phyloP scores from a whole-genome alignment of 139 green algal genomes.

The Tetradesmus obliquus region DNA sequence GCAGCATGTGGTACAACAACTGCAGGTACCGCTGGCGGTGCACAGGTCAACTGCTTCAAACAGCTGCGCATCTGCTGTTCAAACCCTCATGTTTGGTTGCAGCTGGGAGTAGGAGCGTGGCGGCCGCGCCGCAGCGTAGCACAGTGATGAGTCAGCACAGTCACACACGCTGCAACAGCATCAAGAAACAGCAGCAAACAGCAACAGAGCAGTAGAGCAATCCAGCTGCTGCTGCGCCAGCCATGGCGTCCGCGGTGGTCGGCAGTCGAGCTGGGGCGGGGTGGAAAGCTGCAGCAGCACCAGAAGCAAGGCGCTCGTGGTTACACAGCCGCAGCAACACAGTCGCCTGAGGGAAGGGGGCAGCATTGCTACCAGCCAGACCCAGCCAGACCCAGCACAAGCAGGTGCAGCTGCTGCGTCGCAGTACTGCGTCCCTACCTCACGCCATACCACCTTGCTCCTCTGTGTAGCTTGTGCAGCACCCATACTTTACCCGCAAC shows the following conservation, averaged over 20 bases:
- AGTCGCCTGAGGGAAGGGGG: too few species aligned
- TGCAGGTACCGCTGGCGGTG: background rate
- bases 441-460: too few species aligned
- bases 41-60: background rate
- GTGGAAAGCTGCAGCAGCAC: background rate
- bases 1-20: too few species aligned
- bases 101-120: too few species aligned
- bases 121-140: background rate
- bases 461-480: too few species aligned
- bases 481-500: too few species aligned
- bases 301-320: background rate
- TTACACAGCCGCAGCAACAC: background rate
- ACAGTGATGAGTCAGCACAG: background rate
- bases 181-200: background rate
- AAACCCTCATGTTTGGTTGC: background rate
- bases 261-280: background rate
- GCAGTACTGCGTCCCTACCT: too few species aligned
- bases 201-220: background rate
- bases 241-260: background rate
- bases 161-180: background rate
- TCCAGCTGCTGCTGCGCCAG: too few species aligned
- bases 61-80: too few species aligned
- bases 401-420: too few species aligned
- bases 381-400: too few species aligned
- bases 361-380: too few species aligned